A percentile compares a stretch with the other conserved stretches of the same genome.
Conservation (phyloP, 441 rosid genomes). For the Eutrema salsugineum region DNA sequence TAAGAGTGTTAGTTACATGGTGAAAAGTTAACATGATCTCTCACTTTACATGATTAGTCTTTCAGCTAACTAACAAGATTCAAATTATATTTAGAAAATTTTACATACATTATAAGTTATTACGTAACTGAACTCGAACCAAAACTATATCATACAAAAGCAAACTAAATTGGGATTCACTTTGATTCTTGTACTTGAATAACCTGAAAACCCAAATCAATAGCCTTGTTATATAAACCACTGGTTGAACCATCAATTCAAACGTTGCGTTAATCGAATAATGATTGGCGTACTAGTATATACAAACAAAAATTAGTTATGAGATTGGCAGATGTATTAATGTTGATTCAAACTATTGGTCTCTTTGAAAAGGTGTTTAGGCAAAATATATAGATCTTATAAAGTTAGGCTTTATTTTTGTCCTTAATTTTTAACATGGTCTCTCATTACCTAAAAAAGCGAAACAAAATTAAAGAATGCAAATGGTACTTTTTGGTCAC, state of each 20-base stretch:
- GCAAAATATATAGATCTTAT: not conserved
- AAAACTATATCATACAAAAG: not conserved
- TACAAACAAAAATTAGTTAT: not conserved
- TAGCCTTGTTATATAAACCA: not conserved
- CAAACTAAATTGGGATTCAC: not conserved
- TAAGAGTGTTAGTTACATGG: no score
- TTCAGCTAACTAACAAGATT: no score
- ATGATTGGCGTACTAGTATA: not conserved
- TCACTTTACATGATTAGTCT: no score
- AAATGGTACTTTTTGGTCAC: slow-evolving; percentile 16
- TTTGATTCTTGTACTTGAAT: not conserved
- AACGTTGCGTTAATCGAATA: not conserved
- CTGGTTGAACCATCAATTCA: not conserved
- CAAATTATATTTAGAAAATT: no score
- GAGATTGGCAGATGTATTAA: not conserved
- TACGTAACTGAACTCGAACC: not conserved
- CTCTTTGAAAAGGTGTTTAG: not conserved
- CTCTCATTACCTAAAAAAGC: slow-evolving; percentile 15
- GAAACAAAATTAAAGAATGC: slow-evolving; percentile 15
- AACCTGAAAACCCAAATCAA: not conserved
- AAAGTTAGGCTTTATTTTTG: slow-evolving; percentile 9
- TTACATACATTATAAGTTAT: no score
- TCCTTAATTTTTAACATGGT: not conserved
- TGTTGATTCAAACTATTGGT: slow-evolving; percentile 4
- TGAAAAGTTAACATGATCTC: no score